A percentile compares a stretch with the other conserved stretches of the same genome.
Evolutionary conservation across 148 eudicot genomes (phyloP).

Genomic region (Heliamphora exappendiculata): DNA sequence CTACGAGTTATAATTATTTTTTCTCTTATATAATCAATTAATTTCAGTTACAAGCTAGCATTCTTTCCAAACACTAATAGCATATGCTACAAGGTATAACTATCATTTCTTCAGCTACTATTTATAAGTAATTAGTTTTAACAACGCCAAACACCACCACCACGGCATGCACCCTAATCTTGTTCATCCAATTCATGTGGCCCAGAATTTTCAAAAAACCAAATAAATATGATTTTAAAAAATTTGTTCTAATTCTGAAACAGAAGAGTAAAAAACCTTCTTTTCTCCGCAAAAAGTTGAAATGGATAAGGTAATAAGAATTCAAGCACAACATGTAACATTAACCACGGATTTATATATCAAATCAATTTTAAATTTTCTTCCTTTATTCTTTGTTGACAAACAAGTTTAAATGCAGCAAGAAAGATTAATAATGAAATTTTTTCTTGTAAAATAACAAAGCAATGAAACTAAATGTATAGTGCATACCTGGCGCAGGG

Average conservation of each 20-base stretch:
- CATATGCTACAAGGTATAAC: too few species aligned
- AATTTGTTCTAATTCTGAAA: neutral
- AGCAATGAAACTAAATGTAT: neutral
- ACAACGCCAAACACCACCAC: too few species aligned
- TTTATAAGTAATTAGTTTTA: too few species aligned
- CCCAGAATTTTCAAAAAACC: neutral
- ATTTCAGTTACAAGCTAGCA: too few species aligned
- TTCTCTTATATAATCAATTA: too few species aligned
- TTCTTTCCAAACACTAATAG: too few species aligned
- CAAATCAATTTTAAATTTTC: neutral
- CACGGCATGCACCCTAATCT: neutral
- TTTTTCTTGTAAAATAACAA: neutral
- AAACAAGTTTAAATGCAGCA: neutral
- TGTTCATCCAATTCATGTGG: neutral
- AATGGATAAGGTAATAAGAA: neutral
- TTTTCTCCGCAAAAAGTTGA: neutral
- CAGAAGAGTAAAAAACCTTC: neutral
- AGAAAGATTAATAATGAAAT: neutral
- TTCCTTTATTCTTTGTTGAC: neutral
- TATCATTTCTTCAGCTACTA: too few species aligned
- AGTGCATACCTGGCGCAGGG: constrained; percentile 79
- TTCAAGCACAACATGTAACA: neutral
- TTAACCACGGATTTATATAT: neutral
- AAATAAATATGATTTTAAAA: neutral
- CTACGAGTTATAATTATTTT: too few species aligned